phyloP scores from a whole-genome alignment of 805 yeast species.

The Myxozyma sirexii region DNA sequence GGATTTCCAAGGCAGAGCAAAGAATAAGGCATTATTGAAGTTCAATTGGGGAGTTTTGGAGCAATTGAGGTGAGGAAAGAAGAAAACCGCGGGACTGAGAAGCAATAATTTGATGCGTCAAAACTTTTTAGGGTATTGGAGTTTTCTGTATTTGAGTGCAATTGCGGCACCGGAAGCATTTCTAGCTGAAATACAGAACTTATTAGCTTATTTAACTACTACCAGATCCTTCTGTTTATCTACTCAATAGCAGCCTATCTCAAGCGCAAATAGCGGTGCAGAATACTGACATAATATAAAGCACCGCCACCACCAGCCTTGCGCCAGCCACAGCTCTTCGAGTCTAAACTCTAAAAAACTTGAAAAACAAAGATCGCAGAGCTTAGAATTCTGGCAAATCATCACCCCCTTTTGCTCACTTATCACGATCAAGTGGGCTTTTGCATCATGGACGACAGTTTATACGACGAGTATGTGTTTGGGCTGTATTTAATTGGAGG shows the following conservation, averaged over 20 bases:
- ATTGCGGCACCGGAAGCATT: too few relatives aligned
- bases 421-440: too few relatives aligned
- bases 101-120: neutral
- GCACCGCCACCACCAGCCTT: too few relatives aligned
- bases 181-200: neutral
- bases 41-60: neutral
- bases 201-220: too few relatives aligned
- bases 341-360: too few relatives aligned
- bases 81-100: neutral
- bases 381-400: too few relatives aligned
- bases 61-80: neutral
- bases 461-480: constrained; percentile 68
- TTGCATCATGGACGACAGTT: constrained; percentile 54
- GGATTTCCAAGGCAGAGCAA: constrained; percentile 36
- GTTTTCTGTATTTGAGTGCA: neutral
- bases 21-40: constrained; percentile 24
- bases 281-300: neutral
- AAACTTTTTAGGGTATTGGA: neutral
- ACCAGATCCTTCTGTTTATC: too few relatives aligned
- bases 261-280: too few relatives aligned
- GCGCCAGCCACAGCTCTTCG: too few relatives aligned
- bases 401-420: too few relatives aligned
- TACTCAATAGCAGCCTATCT: too few relatives aligned
- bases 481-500: neutral
- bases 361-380: too few relatives aligned